Evolutionary conservation across 306 rosid genomes (phyloP), one percentile per base, ranked within the genome.

Genomic region (Oemleria cerasiformis): DNA sequence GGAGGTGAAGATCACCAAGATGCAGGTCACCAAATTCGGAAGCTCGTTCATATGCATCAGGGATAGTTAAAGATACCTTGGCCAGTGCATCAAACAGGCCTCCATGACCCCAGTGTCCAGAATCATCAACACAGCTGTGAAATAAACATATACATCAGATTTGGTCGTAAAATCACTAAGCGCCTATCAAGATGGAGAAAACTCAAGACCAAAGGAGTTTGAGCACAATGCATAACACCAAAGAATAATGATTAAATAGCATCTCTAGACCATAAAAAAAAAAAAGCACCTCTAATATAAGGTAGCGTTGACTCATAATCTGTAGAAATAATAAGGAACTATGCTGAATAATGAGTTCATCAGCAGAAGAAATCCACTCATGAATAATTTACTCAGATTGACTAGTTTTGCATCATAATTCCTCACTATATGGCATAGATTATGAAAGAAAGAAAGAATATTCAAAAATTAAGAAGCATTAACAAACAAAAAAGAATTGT

Each of bases 61-160:
- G 84, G 68, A 94, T 82, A 80, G 83, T 77, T 8, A 75, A 47
- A 67, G 95, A 94, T 74, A 94, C 85, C 80, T 79, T 94, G 77
- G 75, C 63, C 73, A 94, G 78, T 63, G 96, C 96, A 83, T 85
- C 83, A 74, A 94, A 91, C 98, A 94, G 87, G 51, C 98, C 97
- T 47, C 98, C 98, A 53, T 7, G 80, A 67, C 98, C 98, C 98
- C 98, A 94, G 65, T 71, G 86, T 70, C 98, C 98, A 44, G 97
- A 94, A 77, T 79, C 87, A 74, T 94, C 98, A 74, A 91, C 87
- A 67, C 97, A 91, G 70, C 98, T 91, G 82, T 10, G 41, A 78
- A 83, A 79, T 56, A 53, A 72, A 21, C 45, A 47, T 53, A 59
- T 3, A 54, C 39, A 60, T 73, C 39, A 20, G 45, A 73, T 50